Conservation (phyloP, 495 filamentous ascomycete genomes). For the Penicillium egyptiacum region DNA sequence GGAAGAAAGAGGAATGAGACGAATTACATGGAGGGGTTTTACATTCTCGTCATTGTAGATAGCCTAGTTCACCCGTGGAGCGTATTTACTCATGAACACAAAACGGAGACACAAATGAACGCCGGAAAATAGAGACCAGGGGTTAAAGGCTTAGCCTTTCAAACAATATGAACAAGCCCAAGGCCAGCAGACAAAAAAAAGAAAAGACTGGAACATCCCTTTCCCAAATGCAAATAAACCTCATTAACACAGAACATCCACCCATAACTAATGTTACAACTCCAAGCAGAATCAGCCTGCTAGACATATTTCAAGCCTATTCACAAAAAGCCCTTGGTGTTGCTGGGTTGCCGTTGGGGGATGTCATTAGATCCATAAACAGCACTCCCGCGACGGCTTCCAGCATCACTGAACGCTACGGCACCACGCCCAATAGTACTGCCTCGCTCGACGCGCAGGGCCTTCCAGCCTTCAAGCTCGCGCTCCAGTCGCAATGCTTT, state of each 20-base stretch:
- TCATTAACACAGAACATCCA: slow-evolving; percentile 16
- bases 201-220: slow-evolving; percentile 15
- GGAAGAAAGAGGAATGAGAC: background rate
- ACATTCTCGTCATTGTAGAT: slow-evolving; percentile 20
- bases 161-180: slow-evolving; percentile 24
- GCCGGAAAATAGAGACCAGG: slow-evolving; percentile 15
- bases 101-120: slow-evolving; percentile 5
- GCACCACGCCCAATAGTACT: slow-evolving; percentile 35
- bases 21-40: background rate
- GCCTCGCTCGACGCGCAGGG: slow-evolving; percentile 62
- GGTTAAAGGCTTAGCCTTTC: slow-evolving; percentile 14
- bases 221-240: slow-evolving; percentile 26
- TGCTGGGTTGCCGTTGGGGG: slow-evolving; percentile 49
- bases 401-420: slow-evolving; percentile 41
- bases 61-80: slow-evolving; percentile 7
- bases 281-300: slow-evolving; percentile 23
- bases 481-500: slow-evolving; percentile 78
- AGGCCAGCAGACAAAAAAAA: slow-evolving; percentile 10
- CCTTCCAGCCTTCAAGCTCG: slow-evolving; percentile 86
- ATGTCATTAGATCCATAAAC: slow-evolving; percentile 39
- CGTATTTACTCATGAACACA: slow-evolving; percentile 18
- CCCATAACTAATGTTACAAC: slow-evolving; percentile 15
- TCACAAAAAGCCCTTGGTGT: slow-evolving; percentile 53
- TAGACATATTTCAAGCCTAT: slow-evolving; percentile 20
- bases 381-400: slow-evolving; percentile 43